Base-by-base conservation (phyloP, 345 rosid species). In the Populus davidiana region DNA sequence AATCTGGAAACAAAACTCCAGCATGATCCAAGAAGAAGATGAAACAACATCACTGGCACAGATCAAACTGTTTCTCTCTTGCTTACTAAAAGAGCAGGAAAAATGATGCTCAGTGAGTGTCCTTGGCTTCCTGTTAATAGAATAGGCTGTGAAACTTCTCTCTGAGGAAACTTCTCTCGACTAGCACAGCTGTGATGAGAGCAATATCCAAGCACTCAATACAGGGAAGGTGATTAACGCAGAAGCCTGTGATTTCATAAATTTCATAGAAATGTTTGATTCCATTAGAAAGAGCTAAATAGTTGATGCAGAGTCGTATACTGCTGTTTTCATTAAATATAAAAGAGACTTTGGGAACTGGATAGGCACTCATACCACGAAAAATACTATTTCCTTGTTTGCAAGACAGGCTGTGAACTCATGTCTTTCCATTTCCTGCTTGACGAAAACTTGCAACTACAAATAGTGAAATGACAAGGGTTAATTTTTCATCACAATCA, bases 381-480 rank as follows among this genome's bases (percentile, higher is more conserved):
- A 85, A 84, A 93, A 93, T 75, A 91, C 90, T 31, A 93, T 71
- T 82, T 93, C 94, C 77, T 77, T 68, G 70, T 88, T 91, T 20
- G 87, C 94, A 14, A 93, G 79, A 35, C 85, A 75, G 21, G 92
- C 90, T 35, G 91, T 91, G 74, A 92, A 56, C 76, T 88, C 86
- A 39, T 82, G 88, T 81, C 86, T 87, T 75, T 80, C 88, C 93
- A 94, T 90, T 85, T 86, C 87, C 78, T 76, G 75, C 75, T 80
- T 90, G 88, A 94, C 67, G 54, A 85, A 77, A 77, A 89, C 89
- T 88, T 94, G 98, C 82, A 92, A 82, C 96, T 91, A 82, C 70
- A 78, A 76, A 71, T 1, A 77, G 29, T 16, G 36, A 64, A 68
- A 81, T 52, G 25, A 59, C 43, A n/a, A 54, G 38, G 61, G 59